These are phyloP conservation scores for Vickermania spadyakhi DNA, from an alignment of 208 protist genomes.

Conservation along the genomic window DNA sequence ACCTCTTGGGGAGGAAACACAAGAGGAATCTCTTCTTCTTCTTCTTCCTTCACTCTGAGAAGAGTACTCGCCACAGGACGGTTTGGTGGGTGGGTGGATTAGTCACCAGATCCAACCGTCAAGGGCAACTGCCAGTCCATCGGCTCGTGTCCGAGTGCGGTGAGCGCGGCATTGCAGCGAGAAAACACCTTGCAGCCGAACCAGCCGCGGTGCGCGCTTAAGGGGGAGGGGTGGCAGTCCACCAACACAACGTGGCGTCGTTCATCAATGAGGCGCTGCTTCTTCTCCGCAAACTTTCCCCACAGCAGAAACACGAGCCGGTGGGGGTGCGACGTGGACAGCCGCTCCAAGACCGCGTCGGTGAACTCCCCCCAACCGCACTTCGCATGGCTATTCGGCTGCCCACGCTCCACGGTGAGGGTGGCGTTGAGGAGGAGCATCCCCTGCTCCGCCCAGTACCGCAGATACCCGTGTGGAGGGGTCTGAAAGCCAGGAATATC, in stretches of 20 bases:
- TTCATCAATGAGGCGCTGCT: slow-evolving; percentile 76
- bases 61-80: no score
- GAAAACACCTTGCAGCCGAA: slow-evolving; percentile 78
- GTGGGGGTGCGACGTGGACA: slow-evolving; percentile 55
- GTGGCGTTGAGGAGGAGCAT: slow-evolving; percentile 96
- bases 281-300: slow-evolving; percentile 91
- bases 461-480: slow-evolving; percentile 91
- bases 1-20: no score
- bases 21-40: no score
- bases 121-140: slow-evolving; percentile 77
- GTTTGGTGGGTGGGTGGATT: no score
- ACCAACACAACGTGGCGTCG: slow-evolving; percentile 85
- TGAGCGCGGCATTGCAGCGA: slow-evolving; percentile 69
- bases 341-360: slow-evolving; percentile 82
- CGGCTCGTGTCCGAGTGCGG: slow-evolving; percentile 39
- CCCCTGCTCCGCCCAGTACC: slow-evolving; percentile 94
- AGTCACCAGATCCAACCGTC: no score
- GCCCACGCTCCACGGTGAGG: slow-evolving; percentile 89
- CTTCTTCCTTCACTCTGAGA: no score
- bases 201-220: slow-evolving; percentile 61
- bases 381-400: slow-evolving; percentile 91
- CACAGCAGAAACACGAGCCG: slow-evolving; percentile 94
- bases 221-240: slow-evolving; percentile 80
- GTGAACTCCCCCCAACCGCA: slow-evolving; percentile 95
- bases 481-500: slow-evolving; percentile 79